Percentiles rank a stretch among this genome's conserved stretches.
Conservation (phyloP, 1,284 basidiomycete species). For the Microbotryomycetes sp. region DNA sequence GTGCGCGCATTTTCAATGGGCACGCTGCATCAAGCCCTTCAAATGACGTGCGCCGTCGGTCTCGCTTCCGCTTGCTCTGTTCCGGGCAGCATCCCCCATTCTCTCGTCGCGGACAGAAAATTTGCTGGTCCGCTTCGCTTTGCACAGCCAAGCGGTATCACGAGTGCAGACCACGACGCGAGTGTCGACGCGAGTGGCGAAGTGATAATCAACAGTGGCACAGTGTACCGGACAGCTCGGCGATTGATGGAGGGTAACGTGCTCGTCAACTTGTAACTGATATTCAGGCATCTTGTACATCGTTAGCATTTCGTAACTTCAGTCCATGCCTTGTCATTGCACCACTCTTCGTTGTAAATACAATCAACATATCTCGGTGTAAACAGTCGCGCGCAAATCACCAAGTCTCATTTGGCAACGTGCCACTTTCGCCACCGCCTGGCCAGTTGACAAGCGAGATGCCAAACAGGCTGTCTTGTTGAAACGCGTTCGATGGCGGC, state of each 20-base stretch:
- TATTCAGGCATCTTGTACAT: too few species aligned
- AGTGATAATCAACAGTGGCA: conserved; percentile 42
- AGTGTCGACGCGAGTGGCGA: conserved; percentile 44
- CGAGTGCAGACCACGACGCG: conserved; percentile 55
- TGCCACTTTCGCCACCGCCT: too few species aligned
- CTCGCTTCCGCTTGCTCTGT: conserved; percentile 58
- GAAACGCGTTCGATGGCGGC: background rate
- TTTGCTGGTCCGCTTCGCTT: conserved; percentile 46
- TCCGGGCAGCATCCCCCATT: conserved; percentile 50
- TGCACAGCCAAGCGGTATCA: conserved; percentile 57
- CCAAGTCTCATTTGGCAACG: too few species aligned
- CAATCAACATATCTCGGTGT: too few species aligned
- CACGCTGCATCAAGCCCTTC: conserved; percentile 61
- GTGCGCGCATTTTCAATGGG: conserved; percentile 64
- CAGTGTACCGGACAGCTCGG: conserved; percentile 5
- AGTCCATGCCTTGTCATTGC: too few species aligned
- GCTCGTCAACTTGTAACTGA: background rate
- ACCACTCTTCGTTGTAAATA: too few species aligned
- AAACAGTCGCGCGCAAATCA: too few species aligned
- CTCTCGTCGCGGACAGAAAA: conserved; percentile 38
- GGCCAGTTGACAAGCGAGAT: background rate
- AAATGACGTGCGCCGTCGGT: conserved; percentile 65
- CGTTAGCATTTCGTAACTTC: too few species aligned
- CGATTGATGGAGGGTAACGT: conserved; percentile 7
- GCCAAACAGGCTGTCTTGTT: background rate